Conservation (phyloP, 495 filamentous ascomycete species). For the Penicillium angulare region DNA sequence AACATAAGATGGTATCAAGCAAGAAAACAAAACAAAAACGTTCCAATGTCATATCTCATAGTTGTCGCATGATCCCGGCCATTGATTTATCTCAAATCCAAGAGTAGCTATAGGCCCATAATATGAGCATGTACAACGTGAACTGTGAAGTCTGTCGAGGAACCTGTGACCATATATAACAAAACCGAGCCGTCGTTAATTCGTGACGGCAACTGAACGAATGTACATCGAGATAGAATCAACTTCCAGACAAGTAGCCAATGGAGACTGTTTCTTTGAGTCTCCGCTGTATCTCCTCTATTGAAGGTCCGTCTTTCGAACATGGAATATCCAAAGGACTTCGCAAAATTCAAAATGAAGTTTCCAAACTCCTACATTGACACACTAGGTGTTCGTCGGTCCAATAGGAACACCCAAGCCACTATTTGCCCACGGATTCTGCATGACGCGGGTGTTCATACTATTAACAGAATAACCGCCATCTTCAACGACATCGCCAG, state of each 20-base stretch:
- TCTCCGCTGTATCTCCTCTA: neutral
- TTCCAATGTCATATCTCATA: constrained; percentile 14
- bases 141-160: neutral
- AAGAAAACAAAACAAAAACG: constrained; percentile 1
- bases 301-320: no score
- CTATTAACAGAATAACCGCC: constrained; percentile 22
- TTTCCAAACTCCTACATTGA: neutral
- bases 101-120: neutral
- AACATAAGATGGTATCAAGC: neutral
- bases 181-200: neutral
- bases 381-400: constrained; percentile 17
- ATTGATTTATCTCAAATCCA: neutral
- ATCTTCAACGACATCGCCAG: constrained; percentile 49
- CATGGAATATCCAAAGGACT: neutral
- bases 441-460: constrained; percentile 28
- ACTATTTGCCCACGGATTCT: constrained; percentile 32
- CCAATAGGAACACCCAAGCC: constrained; percentile 34
- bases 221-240: neutral
- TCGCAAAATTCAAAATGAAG: neutral
- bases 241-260: neutral
- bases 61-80: constrained; percentile 5
- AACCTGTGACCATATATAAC: neutral
- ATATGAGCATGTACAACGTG: neutral
- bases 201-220: neutral
- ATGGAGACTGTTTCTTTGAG: neutral